These are phyloP conservation scores for Orbilia oligospora DNA, from an alignment of 2,329 filamentous ascomycete species.

Conservation along the genomic window DNA sequence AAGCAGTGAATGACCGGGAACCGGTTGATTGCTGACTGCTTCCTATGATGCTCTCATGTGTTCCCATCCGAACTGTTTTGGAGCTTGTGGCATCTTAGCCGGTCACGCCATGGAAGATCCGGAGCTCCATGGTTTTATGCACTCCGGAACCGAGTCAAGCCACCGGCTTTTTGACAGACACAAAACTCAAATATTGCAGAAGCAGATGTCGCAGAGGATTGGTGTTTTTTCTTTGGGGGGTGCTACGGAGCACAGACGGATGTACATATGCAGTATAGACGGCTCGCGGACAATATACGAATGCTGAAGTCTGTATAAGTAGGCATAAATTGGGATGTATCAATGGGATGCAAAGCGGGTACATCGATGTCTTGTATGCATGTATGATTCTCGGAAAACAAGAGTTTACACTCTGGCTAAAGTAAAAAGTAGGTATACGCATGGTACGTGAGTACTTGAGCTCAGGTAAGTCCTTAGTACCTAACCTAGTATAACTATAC, in stretches of 20 bases:
- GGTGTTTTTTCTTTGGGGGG: neutral
- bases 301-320: neutral
- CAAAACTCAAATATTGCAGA: conserved; percentile 3
- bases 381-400: neutral
- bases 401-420: conserved; percentile 23
- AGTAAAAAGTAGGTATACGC: neutral
- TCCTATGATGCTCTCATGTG: conserved; percentile 45
- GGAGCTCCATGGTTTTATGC: conserved; percentile 58
- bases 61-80: conserved; percentile 37
- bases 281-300: neutral
- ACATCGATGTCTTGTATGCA: neutral
- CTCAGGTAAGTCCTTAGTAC: too few species aligned
- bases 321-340: neutral
- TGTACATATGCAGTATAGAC: conserved; percentile 4
- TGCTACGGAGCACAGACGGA: conserved; percentile 1
- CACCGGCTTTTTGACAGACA: conserved; percentile 50
- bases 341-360: neutral
- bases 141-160: conserved; percentile 59
- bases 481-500: neutral
- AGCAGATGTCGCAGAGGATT: neutral
- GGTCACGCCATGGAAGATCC: conserved; percentile 59
- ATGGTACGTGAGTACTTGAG: too few species aligned
- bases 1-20: conserved; percentile 19
- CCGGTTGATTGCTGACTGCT: conserved; percentile 44
- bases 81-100: conserved; percentile 56